Evolutionary conservation across 805 yeast genomes (phyloP), one percentile per base, ranked within the genome.

Genomic region (Kockiozyma suomiensis): DNA sequence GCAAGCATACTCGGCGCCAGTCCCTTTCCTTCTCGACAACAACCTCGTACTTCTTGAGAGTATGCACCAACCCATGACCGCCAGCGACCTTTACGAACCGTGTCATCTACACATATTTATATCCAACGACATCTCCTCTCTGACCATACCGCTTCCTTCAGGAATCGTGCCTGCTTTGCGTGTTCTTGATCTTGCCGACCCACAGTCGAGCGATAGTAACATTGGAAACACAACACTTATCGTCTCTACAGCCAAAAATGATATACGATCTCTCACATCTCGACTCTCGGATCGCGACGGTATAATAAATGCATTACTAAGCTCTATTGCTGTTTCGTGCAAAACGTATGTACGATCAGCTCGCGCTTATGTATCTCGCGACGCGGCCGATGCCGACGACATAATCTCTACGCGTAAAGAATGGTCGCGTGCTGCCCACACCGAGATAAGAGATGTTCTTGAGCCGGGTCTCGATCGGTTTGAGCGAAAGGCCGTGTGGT

Each of bases 361-460:
- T 7, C 38, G 50, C 7, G 52, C 54, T 1, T 51, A 56, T 38
- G 49, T 58, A 19, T 25, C 54, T 1, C 46, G 61, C 21, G 23
- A 25, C 10, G 23, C 42, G 3, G 19, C 58, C 15, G 28, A 26
- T 12, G 26, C 48, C 25, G 26, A 21, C 32, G 56, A 52, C 49
- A 32, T 52, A 25, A 37, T 40, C 30, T 38, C 51, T 5, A 25
- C 52, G 32, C 58, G 58, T 21, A 38, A 37, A 10, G 59, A 67
- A 23, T 76, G 79, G 79, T 64, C 77, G 0, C 55, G 58, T 19
- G 53, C 60, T 5, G 78, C 79, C 1, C 79, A 76, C 61, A 58
- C 65, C n/a, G 79, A 76, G 62, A 70, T 76, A 32, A 76, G 76
- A 56, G 67, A 70, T 19, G 54, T 45, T n/a, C 64, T 74, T 8